Evolutionary conservation across 164 flowering plant species (phyloP).

Genomic region (Protea cynaroides): DNA sequence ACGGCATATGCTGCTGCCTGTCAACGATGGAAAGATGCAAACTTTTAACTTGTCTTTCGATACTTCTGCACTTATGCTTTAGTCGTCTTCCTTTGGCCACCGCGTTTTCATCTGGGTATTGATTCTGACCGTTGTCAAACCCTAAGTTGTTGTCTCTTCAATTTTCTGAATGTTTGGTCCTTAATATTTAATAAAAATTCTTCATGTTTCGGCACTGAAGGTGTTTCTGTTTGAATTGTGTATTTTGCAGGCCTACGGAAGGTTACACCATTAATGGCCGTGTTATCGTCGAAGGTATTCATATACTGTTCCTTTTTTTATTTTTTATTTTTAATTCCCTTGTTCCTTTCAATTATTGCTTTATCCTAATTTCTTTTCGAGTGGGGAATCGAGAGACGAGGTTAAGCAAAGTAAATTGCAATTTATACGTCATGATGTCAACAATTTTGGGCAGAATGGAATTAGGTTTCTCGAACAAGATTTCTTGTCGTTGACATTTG

Average conservation of each 20-base stretch:
- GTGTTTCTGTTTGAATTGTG: background rate
- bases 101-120: constrained; percentile 11
- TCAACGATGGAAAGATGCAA: constrained; percentile 10
- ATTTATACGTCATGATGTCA: too few species aligned
- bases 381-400: too few species aligned
- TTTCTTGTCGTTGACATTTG: too few species aligned
- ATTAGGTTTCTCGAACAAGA: too few species aligned
- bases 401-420: too few species aligned
- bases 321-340: too few species aligned
- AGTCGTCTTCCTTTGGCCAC: background rate
- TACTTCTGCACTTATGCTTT: constrained; percentile 7
- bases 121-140: background rate
- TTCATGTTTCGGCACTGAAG: background rate
- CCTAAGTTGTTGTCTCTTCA: background rate
- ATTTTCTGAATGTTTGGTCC: background rate
- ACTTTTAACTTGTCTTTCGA: background rate
- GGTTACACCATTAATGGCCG: constrained; percentile 26
- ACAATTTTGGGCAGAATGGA: too few species aligned
- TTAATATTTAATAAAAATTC: too few species aligned
- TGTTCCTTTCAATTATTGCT: too few species aligned
- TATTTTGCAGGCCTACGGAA: constrained; percentile 18
- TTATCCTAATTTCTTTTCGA: too few species aligned
- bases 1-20: background rate
- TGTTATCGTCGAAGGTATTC: constrained; percentile 19
- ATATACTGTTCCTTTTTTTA: background rate